phyloP scores from a whole-genome alignment of 73 alveolate species.

The Uronychia setigera region DNA sequence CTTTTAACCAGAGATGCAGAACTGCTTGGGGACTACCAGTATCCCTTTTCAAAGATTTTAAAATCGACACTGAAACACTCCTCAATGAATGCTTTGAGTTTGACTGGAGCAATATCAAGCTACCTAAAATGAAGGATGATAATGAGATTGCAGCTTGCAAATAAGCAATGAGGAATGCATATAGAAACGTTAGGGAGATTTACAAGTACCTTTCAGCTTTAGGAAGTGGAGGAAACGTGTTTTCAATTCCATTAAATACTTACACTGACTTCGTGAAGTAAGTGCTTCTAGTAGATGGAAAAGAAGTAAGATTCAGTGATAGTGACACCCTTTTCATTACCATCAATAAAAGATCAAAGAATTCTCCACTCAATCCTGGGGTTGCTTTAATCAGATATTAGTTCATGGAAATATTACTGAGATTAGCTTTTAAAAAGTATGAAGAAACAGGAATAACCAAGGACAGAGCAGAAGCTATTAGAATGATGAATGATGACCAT shows the following conservation, averaged over 20 bases:
- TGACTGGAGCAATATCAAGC: slow-evolving; percentile 60
- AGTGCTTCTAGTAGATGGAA: slow-evolving; percentile 15
- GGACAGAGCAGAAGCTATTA: slow-evolving; percentile 14
- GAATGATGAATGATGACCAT: slow-evolving; percentile 21
- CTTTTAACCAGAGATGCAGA: slow-evolving; percentile 22
- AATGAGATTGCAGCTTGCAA: slow-evolving; percentile 24
- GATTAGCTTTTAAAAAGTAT: slow-evolving; percentile 61
- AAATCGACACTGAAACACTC: slow-evolving; percentile 29
- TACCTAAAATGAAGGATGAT: slow-evolving; percentile 42
- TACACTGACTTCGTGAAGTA: slow-evolving; percentile 15
- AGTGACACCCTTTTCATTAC: slow-evolving; percentile 55
- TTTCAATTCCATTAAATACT: slow-evolving; percentile 6
- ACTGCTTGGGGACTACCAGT: slow-evolving; percentile 59
- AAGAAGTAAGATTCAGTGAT: slow-evolving; percentile 28
- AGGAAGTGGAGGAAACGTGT: neutral
- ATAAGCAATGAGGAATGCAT: slow-evolving; percentile 19
- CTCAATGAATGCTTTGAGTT: slow-evolving; percentile 45
- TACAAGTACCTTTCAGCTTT: slow-evolving; percentile 29
- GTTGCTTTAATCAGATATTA: slow-evolving; percentile 63
- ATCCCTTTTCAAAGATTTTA: slow-evolving; percentile 47
- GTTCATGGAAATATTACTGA: slow-evolving; percentile 55
- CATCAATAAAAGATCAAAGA: slow-evolving; percentile 44
- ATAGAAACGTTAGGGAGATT: slow-evolving; percentile 34
- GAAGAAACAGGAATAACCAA: neutral
- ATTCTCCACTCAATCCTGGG: slow-evolving; percentile 59